Percentiles rank a stretch among this genome's conserved stretches.
These are phyloP conservation scores for Dipodascus albidus DNA, from an alignment of 805 yeast species.

Conservation along the genomic window DNA sequence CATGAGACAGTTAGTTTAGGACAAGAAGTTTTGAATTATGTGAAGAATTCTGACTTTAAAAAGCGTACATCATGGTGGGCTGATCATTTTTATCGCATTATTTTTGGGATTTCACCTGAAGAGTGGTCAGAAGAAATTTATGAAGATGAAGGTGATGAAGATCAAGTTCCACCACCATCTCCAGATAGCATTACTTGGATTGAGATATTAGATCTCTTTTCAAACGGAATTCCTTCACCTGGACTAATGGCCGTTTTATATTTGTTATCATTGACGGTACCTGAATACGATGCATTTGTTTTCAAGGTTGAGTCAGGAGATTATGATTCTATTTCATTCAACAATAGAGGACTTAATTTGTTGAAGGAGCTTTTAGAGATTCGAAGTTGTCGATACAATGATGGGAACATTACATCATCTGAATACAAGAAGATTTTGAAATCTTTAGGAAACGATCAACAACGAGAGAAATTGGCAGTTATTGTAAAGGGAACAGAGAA, in stretches of 20 bases:
- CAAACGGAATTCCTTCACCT: slow-evolving; percentile 11
- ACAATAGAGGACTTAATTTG: slow-evolving; percentile 8
- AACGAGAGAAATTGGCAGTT: slow-evolving; percentile 12
- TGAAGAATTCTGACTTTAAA: slow-evolving; percentile 21
- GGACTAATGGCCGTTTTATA: slow-evolving; percentile 10
- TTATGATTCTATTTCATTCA: slow-evolving; percentile 6
- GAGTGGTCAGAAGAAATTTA: slow-evolving; percentile 13
- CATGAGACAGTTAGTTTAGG: slow-evolving; percentile 52
- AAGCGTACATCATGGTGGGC: slow-evolving; percentile 36
- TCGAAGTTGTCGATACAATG: slow-evolving; percentile 13
- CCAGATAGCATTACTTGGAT: slow-evolving; percentile 13
- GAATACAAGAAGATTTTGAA: slow-evolving; percentile 13
- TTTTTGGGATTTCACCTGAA: slow-evolving; percentile 16
- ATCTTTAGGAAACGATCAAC: slow-evolving; percentile 4
- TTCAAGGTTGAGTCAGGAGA: slow-evolving; percentile 12
- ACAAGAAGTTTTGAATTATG: slow-evolving; percentile 31
- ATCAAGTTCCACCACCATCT: slow-evolving; percentile 4
- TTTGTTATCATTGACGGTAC: slow-evolving; percentile 11
- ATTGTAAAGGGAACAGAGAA: slow-evolving; percentile 24
- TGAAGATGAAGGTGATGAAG: slow-evolving; percentile 8
- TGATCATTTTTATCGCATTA: slow-evolving; percentile 31
- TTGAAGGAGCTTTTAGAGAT: slow-evolving; percentile 8
- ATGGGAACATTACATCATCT: slow-evolving; percentile 13
- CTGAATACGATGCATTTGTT: slow-evolving; percentile 10
- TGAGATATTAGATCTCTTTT: slow-evolving; percentile 11